Conservation (phyloP, 805 yeast species). For the Zygoascus biomembranicola region DNA sequence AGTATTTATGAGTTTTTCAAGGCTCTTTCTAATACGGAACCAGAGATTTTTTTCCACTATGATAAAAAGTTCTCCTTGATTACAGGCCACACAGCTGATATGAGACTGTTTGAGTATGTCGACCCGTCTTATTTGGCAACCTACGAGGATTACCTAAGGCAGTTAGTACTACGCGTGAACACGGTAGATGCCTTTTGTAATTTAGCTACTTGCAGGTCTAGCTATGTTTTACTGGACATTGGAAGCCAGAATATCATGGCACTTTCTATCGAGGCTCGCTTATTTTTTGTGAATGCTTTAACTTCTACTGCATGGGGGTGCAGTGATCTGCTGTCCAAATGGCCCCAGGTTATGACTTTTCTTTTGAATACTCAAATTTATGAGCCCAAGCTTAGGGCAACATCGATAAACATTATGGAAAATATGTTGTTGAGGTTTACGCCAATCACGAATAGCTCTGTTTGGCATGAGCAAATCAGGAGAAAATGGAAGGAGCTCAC, state of each 20-base stretch:
- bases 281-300: constrained; percentile 22
- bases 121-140: constrained; percentile 21
- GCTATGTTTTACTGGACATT: constrained; percentile 19
- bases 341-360: constrained; percentile 26
- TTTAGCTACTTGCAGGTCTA: constrained; percentile 14
- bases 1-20: constrained; percentile 23
- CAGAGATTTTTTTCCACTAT: not conserved
- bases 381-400: not conserved
- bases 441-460: not conserved
- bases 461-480: not conserved
- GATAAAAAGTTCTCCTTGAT: not conserved
- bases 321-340: constrained; percentile 19
- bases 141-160: constrained; percentile 13
- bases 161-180: constrained; percentile 20
- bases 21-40: constrained; percentile 9
- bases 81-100: not conserved
- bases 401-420: not conserved
- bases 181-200: constrained; percentile 23
- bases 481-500: not conserved
- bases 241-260: constrained; percentile 16
- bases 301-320: constrained; percentile 19
- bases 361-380: not conserved
- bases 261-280: constrained; percentile 21
- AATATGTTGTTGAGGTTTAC: not conserved
- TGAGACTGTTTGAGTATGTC: constrained; percentile 21